A percentile compares a stretch with the other conserved stretches of the same genome.
Evolutionary conservation across 2,329 filamentous ascomycete species (phyloP).

Genomic region (Cercospora sp.): DNA sequence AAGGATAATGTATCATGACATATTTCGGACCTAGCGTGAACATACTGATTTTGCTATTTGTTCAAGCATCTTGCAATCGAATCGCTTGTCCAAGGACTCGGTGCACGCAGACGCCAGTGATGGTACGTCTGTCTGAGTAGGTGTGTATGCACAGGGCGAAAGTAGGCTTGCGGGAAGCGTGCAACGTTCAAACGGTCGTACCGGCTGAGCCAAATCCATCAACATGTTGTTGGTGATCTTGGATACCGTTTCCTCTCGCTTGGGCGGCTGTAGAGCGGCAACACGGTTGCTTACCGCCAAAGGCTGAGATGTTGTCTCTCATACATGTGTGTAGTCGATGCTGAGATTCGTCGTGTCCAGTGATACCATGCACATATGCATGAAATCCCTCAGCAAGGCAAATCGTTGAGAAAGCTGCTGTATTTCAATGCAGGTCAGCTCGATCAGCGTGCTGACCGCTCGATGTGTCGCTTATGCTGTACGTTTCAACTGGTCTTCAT

Average conservation of each 20-base stretch:
- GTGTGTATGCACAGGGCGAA: neutral
- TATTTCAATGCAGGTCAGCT: neutral
- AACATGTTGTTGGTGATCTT: neutral
- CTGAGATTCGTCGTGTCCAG: neutral
- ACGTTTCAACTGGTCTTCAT: neutral
- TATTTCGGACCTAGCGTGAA: neutral
- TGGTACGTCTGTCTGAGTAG: neutral
- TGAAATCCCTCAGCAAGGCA: neutral
- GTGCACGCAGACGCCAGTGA: neutral
- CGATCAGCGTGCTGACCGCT: neutral
- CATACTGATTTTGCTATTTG: neutral
- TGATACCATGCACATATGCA: neutral
- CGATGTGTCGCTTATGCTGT: neutral
- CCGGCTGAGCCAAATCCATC: neutral
- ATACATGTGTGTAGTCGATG: neutral
- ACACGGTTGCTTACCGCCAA: neutral
- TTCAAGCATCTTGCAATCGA: neutral
- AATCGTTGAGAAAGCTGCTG: neutral
- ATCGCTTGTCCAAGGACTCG: neutral
- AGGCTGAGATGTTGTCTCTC: neutral
- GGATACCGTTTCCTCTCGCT: neutral
- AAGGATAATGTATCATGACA: no score
- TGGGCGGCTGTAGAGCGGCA: neutral
- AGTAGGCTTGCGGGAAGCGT: neutral
- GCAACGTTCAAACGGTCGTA: slow-evolving; percentile 1